Evolutionary conservation across 1,284 basidiomycete genomes (phyloP).

Genomic region (Tremellales sp.): DNA sequence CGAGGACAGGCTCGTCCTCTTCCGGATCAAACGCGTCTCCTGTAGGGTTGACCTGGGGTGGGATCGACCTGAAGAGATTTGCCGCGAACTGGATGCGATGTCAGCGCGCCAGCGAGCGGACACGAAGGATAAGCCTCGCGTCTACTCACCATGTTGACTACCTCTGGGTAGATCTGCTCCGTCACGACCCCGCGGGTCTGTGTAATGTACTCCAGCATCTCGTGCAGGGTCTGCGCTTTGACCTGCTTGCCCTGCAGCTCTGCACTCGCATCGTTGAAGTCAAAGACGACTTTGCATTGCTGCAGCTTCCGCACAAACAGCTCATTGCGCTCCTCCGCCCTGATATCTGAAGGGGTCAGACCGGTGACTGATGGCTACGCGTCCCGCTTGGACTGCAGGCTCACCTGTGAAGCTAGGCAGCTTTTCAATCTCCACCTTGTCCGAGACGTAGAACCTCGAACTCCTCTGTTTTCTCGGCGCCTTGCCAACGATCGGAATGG

Average conservation of each 20-base stretch:
- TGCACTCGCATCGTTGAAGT: conserved; percentile 96
- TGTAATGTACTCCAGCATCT: conserved; percentile 99
- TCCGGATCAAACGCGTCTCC: conserved; percentile 99
- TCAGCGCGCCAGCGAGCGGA: conserved; percentile 1
- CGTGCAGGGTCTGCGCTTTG: conserved; percentile 95
- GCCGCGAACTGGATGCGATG: conserved; percentile 97
- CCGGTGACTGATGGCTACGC: conserved; percentile 1
- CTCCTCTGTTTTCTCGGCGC: conserved; percentile 93
- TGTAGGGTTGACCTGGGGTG: conserved; percentile 95
- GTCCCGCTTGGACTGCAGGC: conserved; percentile 37
- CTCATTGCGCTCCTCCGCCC: conserved; percentile 79
- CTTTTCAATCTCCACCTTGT: conserved; percentile 93
- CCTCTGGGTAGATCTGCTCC: conserved; percentile 97
- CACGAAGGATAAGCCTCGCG: neutral
- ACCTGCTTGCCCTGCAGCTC: conserved; percentile 98
- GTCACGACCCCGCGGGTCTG: conserved; percentile 95
- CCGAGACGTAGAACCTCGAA: conserved; percentile 91
- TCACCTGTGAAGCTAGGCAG: conserved; percentile 87
- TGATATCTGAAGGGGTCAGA: conserved; percentile 64
- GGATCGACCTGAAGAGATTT: conserved; percentile 99
- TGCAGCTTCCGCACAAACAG: conserved; percentile 93
- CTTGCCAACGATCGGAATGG: conserved; percentile 89
- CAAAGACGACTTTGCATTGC: conserved; percentile 95
- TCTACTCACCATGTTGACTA: conserved; percentile 84
- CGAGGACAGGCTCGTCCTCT: conserved; percentile 97